phyloP scores from a whole-genome alignment of 108 stramenopile genomes.

The Nannochloropsis salina region DNA sequence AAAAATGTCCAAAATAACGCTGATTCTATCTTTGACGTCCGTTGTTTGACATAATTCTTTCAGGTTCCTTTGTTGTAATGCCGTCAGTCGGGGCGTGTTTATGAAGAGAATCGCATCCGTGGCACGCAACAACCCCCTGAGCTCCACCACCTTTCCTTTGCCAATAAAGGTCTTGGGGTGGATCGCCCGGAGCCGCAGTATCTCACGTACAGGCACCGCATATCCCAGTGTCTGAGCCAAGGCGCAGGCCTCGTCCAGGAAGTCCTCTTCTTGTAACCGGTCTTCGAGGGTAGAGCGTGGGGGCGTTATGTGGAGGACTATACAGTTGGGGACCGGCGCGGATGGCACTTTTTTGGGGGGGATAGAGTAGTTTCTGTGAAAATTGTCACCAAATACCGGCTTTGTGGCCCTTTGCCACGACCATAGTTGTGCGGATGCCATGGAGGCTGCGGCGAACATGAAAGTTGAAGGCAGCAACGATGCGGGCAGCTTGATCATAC shows the following conservation, averaged over 20 bases:
- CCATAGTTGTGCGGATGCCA: neutral
- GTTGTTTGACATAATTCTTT: conserved; percentile 38
- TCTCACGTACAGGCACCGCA: conserved; percentile 20
- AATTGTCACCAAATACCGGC: neutral
- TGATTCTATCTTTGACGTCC: conserved; percentile 72
- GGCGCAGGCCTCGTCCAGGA: conserved; percentile 1
- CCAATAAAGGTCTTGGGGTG: conserved; percentile 66
- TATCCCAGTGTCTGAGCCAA: neutral
- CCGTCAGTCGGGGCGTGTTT: conserved; percentile 74
- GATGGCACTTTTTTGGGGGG: neutral
- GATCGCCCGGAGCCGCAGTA: conserved; percentile 29
- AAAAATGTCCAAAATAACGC: conserved; percentile 88
- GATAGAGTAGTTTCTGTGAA: neutral
- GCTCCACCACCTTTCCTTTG: conserved; percentile 48
- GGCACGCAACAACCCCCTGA: conserved; percentile 59
- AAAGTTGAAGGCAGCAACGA: neutral
- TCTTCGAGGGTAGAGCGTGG: neutral
- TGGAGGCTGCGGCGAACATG: neutral
- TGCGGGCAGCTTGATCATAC: no score
- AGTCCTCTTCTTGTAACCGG: neutral
- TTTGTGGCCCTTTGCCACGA: neutral
- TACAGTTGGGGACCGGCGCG: neutral
- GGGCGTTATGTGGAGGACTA: neutral
- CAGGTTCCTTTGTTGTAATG: conserved; percentile 72
- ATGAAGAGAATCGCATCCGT: conserved; percentile 65